Conservation (phyloP, 345 rosid species). For the Lepidium africanum region DNA sequence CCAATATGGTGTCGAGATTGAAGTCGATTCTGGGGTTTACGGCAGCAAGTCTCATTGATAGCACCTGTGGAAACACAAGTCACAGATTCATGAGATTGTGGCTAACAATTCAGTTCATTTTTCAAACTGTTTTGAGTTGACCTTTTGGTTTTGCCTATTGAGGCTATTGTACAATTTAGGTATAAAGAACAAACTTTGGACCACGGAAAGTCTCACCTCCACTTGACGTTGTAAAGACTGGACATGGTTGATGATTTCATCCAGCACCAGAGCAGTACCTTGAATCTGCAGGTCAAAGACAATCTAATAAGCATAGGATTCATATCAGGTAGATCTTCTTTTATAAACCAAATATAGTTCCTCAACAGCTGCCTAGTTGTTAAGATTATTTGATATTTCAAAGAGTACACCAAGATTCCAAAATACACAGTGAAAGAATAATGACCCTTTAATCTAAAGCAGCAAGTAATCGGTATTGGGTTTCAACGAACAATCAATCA, state of each 20-base stretch:
- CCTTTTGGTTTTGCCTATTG: conserved; percentile 4
- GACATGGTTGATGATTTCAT: conserved; percentile 94
- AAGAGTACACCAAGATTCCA: neutral
- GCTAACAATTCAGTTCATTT: neutral
- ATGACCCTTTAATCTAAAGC: conserved; percentile 5
- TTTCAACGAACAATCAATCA: conserved; percentile 22
- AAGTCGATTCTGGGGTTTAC: conserved; percentile 78
- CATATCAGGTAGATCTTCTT: neutral
- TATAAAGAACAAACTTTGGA: conserved; percentile 2
- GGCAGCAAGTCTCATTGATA: conserved; percentile 95
- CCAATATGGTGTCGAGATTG: conserved; percentile 59
- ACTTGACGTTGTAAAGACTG: conserved; percentile 90
- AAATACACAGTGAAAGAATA: neutral
- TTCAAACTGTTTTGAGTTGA: conserved; percentile 10
- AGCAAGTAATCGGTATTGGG: conserved; percentile 7
- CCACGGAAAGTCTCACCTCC: conserved; percentile 62
- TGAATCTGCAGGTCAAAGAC: conserved; percentile 59
- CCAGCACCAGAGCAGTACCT: conserved; percentile 89
- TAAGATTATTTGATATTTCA: neutral
- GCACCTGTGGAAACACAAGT: conserved; percentile 49
- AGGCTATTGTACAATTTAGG: conserved; percentile 12
- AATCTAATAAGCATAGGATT: conserved; percentile 3
- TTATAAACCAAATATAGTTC: neutral
- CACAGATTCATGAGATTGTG: conserved; percentile 7
- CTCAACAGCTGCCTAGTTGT: neutral